Percentiles rank a stretch among this genome's conserved stretches.
phyloP scores from a whole-genome alignment of 164 flowering plant genomes.

The grape (Vitis vinifera) region DNA sequence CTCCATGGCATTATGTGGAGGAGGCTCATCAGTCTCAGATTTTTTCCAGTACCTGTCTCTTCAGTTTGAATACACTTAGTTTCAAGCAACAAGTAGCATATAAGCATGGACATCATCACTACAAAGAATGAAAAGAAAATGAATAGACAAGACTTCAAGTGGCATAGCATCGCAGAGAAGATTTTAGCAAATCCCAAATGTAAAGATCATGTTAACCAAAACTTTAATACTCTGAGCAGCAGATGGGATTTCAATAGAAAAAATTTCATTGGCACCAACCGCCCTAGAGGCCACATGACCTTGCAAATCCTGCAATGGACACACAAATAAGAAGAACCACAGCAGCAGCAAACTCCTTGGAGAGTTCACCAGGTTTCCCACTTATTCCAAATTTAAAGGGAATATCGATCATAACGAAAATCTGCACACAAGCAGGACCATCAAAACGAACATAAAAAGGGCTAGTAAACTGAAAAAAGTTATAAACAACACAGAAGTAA shows the following conservation, averaged over 20 bases:
- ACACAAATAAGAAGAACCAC: constrained; percentile 30
- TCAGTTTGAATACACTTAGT: constrained; percentile 38
- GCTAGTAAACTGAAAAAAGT: not conserved
- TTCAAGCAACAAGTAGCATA: constrained; percentile 27
- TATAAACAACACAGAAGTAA: not conserved
- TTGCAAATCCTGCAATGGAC: constrained; percentile 37
- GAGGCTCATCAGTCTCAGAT: no score
- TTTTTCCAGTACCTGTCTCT: constrained; percentile 31
- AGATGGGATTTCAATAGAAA: constrained; percentile 31
- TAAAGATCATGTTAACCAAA: constrained; percentile 35
- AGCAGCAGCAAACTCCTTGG: constrained; percentile 7
- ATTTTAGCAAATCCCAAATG: constrained; percentile 33
- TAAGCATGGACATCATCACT: constrained; percentile 29
- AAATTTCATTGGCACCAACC: constrained; percentile 41
- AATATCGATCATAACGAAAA: constrained; percentile 15
- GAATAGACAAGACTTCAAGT: constrained; percentile 31
- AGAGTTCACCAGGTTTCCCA: constrained; percentile 22
- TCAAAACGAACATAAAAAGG: not conserved
- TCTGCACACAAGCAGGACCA: constrained; percentile 3
- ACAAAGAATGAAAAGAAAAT: constrained; percentile 33
- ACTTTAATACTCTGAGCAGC: constrained; percentile 39
- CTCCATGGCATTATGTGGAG: no score
- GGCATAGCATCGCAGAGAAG: constrained; percentile 31
- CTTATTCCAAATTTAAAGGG: constrained; percentile 26
- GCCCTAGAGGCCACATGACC: constrained; percentile 53